These are phyloP conservation scores for Tricholoma bakamatsutake DNA, from an alignment of 768 basidiomycete species.

Conservation along the genomic window DNA sequence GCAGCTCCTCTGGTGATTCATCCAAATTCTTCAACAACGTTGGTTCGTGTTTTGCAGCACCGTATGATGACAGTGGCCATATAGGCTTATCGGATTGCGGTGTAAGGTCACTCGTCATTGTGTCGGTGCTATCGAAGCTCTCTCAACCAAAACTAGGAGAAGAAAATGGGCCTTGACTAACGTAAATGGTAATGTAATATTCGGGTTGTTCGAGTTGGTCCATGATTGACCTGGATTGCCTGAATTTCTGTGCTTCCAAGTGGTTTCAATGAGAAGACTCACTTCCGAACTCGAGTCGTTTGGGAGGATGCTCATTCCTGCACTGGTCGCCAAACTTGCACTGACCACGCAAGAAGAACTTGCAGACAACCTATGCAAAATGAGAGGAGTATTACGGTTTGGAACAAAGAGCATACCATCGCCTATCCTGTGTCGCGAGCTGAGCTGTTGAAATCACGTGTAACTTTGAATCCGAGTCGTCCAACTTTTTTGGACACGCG, in stretches of 20 bases:
- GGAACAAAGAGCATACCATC: slow-evolving; percentile 12
- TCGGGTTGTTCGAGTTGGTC: slow-evolving; percentile 23
- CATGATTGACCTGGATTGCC: slow-evolving; percentile 35
- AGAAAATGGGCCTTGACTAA: not conserved
- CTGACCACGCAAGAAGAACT: slow-evolving; percentile 54
- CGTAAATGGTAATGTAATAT: slow-evolving; percentile 26
- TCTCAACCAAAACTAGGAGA: not conserved
- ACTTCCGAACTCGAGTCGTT: slow-evolving; percentile 49
- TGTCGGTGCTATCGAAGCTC: slow-evolving; percentile 45
- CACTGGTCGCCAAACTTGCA: slow-evolving; percentile 66
- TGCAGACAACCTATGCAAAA: slow-evolving; percentile 44
- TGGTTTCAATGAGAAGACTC: slow-evolving; percentile 20
- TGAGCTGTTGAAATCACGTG: not conserved
- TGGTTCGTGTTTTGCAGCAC: slow-evolving; percentile 68
- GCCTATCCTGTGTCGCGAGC: not conserved
- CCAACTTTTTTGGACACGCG: too few relatives aligned
- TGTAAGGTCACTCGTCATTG: slow-evolving; percentile 59
- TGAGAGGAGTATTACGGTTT: not conserved
- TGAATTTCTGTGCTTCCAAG: not conserved
- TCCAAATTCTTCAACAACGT: slow-evolving; percentile 62
- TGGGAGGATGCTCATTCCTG: slow-evolving; percentile 57
- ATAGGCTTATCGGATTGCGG: slow-evolving; percentile 57
- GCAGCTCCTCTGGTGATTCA: slow-evolving; percentile 73
- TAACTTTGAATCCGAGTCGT: not conserved
- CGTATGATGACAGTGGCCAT: slow-evolving; percentile 80